These are phyloP conservation scores for Raffaelea deltoideospora DNA, from an alignment of 2,329 filamentous ascomycete genomes.

Conservation along the genomic window DNA sequence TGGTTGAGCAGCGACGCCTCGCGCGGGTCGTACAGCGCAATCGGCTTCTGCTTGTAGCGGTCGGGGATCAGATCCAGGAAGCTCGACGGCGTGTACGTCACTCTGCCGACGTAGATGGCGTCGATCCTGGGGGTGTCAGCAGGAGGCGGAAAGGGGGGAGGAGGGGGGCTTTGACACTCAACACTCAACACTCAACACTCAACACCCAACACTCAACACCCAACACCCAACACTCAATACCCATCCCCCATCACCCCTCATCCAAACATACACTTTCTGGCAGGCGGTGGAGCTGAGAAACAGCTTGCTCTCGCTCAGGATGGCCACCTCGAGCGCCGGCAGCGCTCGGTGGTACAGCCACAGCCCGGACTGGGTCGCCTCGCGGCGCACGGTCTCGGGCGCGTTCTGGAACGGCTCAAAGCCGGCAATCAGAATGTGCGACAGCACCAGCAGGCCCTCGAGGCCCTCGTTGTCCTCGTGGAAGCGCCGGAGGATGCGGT, in stretches of 20 bases:
- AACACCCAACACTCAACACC: too few species aligned
- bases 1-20: constrained; percentile 67
- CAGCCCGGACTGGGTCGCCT: constrained; percentile 29
- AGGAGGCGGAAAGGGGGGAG: not conserved
- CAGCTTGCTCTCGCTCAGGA: constrained; percentile 65
- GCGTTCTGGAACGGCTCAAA: constrained; percentile 81
- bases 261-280: constrained; percentile 48
- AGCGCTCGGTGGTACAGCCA: constrained; percentile 43
- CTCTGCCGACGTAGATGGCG: constrained; percentile 65
- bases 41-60: constrained; percentile 71
- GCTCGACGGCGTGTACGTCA: constrained; percentile 69
- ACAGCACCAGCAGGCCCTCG: constrained; percentile 55
- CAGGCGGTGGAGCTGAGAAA: constrained; percentile 66
- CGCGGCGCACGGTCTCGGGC: constrained; percentile 46
- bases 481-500: constrained; percentile 61
- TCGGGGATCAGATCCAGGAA: constrained; percentile 77
- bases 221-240: too few species aligned
- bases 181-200: too few species aligned
- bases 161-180: too few species aligned
- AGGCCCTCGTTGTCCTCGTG: constrained; percentile 62
- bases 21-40: constrained; percentile 64
- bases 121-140: constrained; percentile 33
- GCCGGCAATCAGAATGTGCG: constrained; percentile 67
- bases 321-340: constrained; percentile 69
- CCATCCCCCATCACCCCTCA: too few species aligned